Evolutionary conservation across 371 early-diverging fungal species (phyloP).

Genomic region (Dichotomocladium elegans): DNA sequence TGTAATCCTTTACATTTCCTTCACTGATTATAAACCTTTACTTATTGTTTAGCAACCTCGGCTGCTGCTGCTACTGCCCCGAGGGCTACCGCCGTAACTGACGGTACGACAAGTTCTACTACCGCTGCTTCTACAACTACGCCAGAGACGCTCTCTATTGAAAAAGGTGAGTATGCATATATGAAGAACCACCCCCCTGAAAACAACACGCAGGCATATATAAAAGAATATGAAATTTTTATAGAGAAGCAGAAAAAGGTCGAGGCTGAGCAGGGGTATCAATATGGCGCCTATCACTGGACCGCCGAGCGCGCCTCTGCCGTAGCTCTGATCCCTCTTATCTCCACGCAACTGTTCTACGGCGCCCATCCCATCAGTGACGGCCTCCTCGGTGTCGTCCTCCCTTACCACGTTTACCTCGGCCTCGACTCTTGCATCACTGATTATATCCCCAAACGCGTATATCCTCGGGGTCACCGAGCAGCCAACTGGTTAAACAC

Average conservation of each 20-base stretch:
- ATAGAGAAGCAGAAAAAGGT: background rate
- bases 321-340: conserved; percentile 70
- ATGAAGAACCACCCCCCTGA: no score
- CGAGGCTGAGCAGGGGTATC: conserved; percentile 9
- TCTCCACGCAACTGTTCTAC: conserved; percentile 67
- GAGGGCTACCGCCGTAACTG: background rate
- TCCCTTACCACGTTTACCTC: conserved; percentile 87
- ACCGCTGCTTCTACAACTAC: background rate
- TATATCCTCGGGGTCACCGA: conserved; percentile 59
- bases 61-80: background rate
- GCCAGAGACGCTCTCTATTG: background rate
- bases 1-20: no score
- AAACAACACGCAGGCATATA: no score
- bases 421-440: conserved; percentile 66
- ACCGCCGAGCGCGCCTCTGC: conserved; percentile 73
- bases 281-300: conserved; percentile 36
- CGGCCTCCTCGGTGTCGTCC: conserved; percentile 79
- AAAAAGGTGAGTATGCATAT: background rate
- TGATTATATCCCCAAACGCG: conserved; percentile 83
- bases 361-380: conserved; percentile 85
- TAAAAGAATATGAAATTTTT: no score
- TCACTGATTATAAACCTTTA: no score
- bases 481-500: conserved; percentile 58
- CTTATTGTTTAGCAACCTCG: no score
- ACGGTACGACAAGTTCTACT: background rate